Percentiles rank a stretch among this genome's conserved stretches.
Conservation (phyloP, 2,329 filamentous ascomycete species). For the Eurotiales sp. region DNA sequence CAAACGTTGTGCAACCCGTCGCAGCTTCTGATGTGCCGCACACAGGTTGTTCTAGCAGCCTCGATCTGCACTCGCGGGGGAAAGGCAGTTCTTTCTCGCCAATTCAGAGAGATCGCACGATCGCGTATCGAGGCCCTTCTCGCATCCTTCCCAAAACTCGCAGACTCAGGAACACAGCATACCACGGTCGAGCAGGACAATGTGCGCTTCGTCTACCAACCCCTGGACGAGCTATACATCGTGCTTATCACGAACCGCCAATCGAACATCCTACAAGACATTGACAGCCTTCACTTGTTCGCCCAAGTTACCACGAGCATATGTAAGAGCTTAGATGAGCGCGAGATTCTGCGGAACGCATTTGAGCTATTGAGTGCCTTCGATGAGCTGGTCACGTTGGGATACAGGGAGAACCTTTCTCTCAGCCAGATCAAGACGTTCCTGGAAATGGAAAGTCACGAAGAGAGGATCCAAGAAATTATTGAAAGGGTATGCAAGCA, state of each 20-base stretch:
- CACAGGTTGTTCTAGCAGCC: slow-evolving; percentile 91
- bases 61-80: slow-evolving; percentile 98
- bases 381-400: slow-evolving; percentile 92
- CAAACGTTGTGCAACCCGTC: not conserved
- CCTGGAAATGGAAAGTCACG: slow-evolving; percentile 98
- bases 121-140: slow-evolving; percentile 95
- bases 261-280: slow-evolving; percentile 98
- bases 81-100: slow-evolving; percentile 95
- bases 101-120: slow-evolving; percentile 96
- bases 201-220: slow-evolving; percentile 98
- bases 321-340: slow-evolving; percentile 92
- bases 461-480: slow-evolving; percentile 98
- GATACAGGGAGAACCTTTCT: slow-evolving; percentile 93
- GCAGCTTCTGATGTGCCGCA: slow-evolving; percentile 11
- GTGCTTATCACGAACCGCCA: slow-evolving; percentile 99
- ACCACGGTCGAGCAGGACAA: slow-evolving; percentile 99
- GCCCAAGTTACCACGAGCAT: slow-evolving; percentile 95
- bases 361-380: slow-evolving; percentile 96
- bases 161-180: slow-evolving; percentile 92
- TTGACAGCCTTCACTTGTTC: slow-evolving; percentile 96
- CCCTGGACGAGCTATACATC: slow-evolving; percentile 98
- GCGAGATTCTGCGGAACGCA: slow-evolving; percentile 90
- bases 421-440: slow-evolving; percentile 98
- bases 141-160: slow-evolving; percentile 95
- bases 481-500: slow-evolving; percentile 69